phyloP scores from a whole-genome alignment of 176 grass and related monocot genomes.

The Oryza punctata region DNA sequence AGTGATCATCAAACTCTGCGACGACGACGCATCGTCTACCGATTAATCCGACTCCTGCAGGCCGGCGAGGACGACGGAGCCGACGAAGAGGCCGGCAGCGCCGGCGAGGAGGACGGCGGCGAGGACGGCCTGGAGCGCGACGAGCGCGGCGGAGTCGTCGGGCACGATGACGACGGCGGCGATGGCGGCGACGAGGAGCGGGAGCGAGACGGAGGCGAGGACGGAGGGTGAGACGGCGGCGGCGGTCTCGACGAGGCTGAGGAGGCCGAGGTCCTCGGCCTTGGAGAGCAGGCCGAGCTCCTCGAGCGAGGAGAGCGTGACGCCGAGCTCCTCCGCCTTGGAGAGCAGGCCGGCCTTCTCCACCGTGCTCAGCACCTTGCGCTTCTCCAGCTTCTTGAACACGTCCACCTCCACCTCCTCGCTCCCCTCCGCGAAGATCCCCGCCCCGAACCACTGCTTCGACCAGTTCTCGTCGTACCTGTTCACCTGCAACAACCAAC shows the following conservation, averaged over 20 bases:
- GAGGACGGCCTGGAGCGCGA: constrained; percentile 54
- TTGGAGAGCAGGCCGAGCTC: constrained; percentile 73
- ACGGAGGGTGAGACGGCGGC: constrained; percentile 62
- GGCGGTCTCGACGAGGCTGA: constrained; percentile 84
- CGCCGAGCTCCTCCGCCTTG: constrained; percentile 83
- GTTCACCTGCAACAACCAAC: constrained; percentile 58
- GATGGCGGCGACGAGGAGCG: constrained; percentile 75
- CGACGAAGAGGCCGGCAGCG: constrained; percentile 72
- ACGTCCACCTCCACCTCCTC: constrained; percentile 88
- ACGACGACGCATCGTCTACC: not conserved
- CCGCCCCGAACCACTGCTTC: constrained; percentile 95
- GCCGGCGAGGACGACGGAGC: constrained; percentile 75
- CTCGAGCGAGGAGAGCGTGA: constrained; percentile 91
- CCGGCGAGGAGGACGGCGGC: constrained; percentile 51
- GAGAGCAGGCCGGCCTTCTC: constrained; percentile 93
- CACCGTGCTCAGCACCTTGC: constrained; percentile 84
- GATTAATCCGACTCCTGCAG: constrained; percentile 75
- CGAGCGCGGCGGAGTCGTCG: constrained; percentile 78
- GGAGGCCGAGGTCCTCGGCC: constrained; percentile 89
- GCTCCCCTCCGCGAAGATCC: constrained; percentile 81
- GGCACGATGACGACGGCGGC: constrained; percentile 71
- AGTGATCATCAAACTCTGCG: not conserved
- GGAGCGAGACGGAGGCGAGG: constrained; percentile 85
- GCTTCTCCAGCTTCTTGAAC: constrained; percentile 84
- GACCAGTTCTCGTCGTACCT: constrained; percentile 85